Evolutionary conservation across 192 early-diverging fungal genomes (phyloP), one percentile per base, ranked within the genome.

Genomic region (Coemansia sp.): DNA sequence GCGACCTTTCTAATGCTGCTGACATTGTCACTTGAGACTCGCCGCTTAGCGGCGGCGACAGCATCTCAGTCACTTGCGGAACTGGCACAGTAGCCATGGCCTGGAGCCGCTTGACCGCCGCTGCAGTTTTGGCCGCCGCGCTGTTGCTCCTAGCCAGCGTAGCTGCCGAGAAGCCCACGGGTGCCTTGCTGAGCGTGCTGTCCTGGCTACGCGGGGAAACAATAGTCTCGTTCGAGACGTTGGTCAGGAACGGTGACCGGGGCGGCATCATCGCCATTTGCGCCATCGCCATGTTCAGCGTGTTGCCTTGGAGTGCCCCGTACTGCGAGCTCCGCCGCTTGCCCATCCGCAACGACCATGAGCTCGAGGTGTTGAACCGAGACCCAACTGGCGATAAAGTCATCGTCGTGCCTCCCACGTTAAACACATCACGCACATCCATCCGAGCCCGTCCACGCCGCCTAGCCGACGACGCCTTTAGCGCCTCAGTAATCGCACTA

Each of bases 201-300:
- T 69, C 60, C 63, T 75, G 63, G 29, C 51, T 15, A 0, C 45
- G 38, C 21, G 66, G 53, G 9, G 51, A 44, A 2, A 21, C 44
- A 6, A 53, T 50, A 45, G 42, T 45, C 42, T 45, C 42, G 17
- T 14, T 45, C 46, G 46, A 19, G 1, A 80, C 70, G 31, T 69
- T 80, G 59, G 73, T 67, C 50, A 81, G 61, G 48, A 73, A 81
- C 36, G 78, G 78, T 17, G 78, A 81, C 11, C 73, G 72, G 4
- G 78, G 78, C 48, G 78, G 78, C 48, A 81, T 69, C 78, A 73
- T 75, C 27, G 70, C 67, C 78, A 81, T 81, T 60, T 76, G 69
- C 17, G 78, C 78, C 39, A 81, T 66, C 31, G 77, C 63, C 78
- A 81, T 81, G 19, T 64, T 76, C 27, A 82, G 50, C 34, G 74